A percentile compares a stretch with the other conserved stretches of the same genome.
phyloP scores from a whole-genome alignment of 768 basidiomycete species.

The Strobilomyces dryophilus region DNA sequence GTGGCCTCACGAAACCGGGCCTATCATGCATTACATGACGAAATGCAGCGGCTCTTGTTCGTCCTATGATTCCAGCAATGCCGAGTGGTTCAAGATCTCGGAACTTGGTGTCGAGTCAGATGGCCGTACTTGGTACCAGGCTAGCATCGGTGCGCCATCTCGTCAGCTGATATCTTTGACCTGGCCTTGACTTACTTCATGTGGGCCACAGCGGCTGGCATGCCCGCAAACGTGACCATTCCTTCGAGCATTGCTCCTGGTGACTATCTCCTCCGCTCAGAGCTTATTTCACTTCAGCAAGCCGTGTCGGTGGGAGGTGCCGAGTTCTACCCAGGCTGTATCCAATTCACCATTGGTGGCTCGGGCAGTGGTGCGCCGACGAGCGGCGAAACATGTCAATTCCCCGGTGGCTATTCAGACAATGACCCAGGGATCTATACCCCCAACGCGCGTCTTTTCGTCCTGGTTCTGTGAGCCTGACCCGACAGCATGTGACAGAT shows the following conservation, averaged over 20 bases:
- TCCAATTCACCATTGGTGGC: constrained; percentile 29
- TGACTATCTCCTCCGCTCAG: constrained; percentile 72
- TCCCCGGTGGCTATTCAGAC: constrained; percentile 72
- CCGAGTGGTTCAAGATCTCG: constrained; percentile 73
- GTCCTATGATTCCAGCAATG: constrained; percentile 51
- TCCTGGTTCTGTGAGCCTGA: background rate
- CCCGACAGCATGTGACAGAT: constrained; percentile 15
- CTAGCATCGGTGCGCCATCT: constrained; percentile 41
- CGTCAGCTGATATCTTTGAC: background rate
- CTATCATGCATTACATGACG: constrained; percentile 72
- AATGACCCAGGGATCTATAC: constrained; percentile 65
- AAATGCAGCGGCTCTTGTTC: constrained; percentile 54
- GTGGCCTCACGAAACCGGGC: constrained; percentile 60
- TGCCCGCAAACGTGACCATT: constrained; percentile 38
- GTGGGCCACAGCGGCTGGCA: constrained; percentile 32
- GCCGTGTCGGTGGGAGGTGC: constrained; percentile 55
- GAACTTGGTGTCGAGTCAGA: constrained; percentile 41
- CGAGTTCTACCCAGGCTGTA: constrained; percentile 31
- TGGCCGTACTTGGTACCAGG: constrained; percentile 45
- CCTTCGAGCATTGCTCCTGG: constrained; percentile 57
- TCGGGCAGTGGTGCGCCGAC: constrained; percentile 19
- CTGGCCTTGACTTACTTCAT: background rate
- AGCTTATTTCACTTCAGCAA: constrained; percentile 73
- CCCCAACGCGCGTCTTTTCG: constrained; percentile 33
- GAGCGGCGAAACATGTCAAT: constrained; percentile 40